Evolutionary conservation across 805 yeast species (phyloP), one percentile per base, ranked within the genome.

Genomic region (Hanseniaspora vineae): DNA sequence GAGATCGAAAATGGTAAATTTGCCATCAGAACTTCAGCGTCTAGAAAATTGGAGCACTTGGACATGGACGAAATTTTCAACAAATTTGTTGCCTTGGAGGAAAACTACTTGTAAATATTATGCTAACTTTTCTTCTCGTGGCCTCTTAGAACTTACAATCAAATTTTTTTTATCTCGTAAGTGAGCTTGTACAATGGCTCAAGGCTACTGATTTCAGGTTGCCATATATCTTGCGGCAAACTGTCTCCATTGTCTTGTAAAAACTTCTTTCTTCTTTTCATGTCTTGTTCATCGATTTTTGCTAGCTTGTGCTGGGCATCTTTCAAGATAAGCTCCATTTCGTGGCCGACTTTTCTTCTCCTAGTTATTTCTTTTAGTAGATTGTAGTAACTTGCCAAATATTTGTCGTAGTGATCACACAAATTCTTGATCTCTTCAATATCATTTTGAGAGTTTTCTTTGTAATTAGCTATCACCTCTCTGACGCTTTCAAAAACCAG

Each of bases 1-100:
- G 98, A 92, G 62, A 67, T 83, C 8, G 76, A 72, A 44, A 63
- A 65, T 35, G 76, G 76, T 0, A 74, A 75, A 1, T 66, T 80
- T 15, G 78, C 94, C 1, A 72, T 90, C 10, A 73, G 96, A 58
- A 61, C 77, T 6, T 67, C 83, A 35, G 74, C 68, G 31, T 69
- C 67, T 48, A 69, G 79, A 47, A 71, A 65, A 44, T 62, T 77
- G 6, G 62, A 60, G 20, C 66, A 67, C 31, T 44, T 78, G 59
- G 64, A 73, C 0, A 58, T 69, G 1, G 76, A 74, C 6, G 81
- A 80, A 50, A 72, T 80, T 2, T 69, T 72, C 49, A 54, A 65
- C 5, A 66, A 65, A 58, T 86, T 88, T 58, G 64, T 68, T n/a
- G 58, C 66, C 0, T 60, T 80, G 49, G 89, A 83, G 58, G 69